Percentiles rank a stretch among this genome's conserved stretches.
Conservation (phyloP, 345 rosid species). For the Melaleuca alternifolia region DNA sequence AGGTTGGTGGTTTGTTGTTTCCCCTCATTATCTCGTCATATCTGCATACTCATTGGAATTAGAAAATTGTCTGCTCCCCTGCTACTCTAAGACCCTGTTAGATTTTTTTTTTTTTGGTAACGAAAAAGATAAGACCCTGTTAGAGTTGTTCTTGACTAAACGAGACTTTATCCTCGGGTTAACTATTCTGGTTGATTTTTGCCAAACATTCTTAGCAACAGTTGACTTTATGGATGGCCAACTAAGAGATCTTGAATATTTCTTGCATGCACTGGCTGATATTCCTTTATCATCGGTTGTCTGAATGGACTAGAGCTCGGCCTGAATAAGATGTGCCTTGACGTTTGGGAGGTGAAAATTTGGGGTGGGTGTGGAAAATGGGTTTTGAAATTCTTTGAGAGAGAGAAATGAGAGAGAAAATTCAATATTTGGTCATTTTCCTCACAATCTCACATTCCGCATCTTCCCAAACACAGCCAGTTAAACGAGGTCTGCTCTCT, state of each 20-base stretch:
- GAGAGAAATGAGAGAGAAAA: neutral
- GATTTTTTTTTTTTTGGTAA: no score
- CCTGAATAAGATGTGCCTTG: neutral
- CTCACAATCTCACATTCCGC: neutral
- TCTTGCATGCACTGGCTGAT: neutral
- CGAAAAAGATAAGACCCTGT: neutral
- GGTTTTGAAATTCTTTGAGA: neutral
- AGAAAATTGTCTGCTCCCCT: neutral
- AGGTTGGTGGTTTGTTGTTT: slow-evolving; percentile 17
- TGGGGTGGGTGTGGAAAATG: neutral
- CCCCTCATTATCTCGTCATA: neutral
- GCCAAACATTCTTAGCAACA: neutral
- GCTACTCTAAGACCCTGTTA: neutral
- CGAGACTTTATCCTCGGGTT: neutral
- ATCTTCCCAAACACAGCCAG: neutral
- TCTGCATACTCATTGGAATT: neutral
- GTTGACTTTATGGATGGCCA: neutral
- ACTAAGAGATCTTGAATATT: neutral
- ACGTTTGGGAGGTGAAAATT: neutral
- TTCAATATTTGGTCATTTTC: neutral
- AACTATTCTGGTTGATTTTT: neutral
- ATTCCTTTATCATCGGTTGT: neutral
- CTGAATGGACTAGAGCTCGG: neutral
- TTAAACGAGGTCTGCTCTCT: neutral
- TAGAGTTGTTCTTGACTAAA: neutral